phyloP scores from a whole-genome alignment of 441 rosid genomes.

The Gossypium davidsonii region DNA sequence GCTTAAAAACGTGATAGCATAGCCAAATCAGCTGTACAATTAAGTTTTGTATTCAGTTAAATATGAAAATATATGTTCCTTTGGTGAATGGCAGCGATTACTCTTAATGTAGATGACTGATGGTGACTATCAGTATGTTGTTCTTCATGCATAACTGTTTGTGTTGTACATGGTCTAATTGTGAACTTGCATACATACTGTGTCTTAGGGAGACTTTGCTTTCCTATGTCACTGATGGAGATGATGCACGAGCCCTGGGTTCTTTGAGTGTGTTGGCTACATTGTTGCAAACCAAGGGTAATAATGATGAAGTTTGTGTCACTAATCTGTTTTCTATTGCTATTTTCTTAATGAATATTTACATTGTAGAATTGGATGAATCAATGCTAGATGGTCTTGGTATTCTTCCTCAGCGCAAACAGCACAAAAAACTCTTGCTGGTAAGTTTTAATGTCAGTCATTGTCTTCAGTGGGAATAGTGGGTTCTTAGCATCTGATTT shows the following conservation, averaged over 20 bases:
- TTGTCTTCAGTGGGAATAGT: background rate
- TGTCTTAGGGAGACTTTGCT: slow-evolving; percentile 77
- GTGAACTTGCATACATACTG: slow-evolving; percentile 4
- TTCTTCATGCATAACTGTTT: background rate
- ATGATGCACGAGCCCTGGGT: slow-evolving; percentile 75
- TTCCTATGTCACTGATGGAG: slow-evolving; percentile 57
- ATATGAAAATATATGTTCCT: background rate
- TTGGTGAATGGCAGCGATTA: background rate
- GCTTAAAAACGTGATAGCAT: background rate
- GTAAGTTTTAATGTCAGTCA: slow-evolving; percentile 39
- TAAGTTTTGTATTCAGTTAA: background rate
- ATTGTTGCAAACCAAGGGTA: slow-evolving; percentile 98
- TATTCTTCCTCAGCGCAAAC: slow-evolving; percentile 95
- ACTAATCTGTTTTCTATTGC: slow-evolving; percentile 4
- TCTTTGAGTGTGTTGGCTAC: slow-evolving; percentile 88
- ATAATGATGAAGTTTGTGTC: slow-evolving; percentile 23
- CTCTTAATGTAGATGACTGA: background rate
- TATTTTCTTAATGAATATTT: slow-evolving; percentile 28
- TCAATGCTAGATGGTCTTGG: slow-evolving; percentile 98
- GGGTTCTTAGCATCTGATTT: background rate
- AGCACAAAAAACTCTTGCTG: slow-evolving; percentile 89
- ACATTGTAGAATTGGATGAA: slow-evolving; percentile 78
- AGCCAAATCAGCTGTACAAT: background rate
- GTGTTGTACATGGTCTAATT: background rate
- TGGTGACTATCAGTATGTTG: background rate